phyloP scores from a whole-genome alignment of 345 rosid species.

The Capsella bursapastoris region DNA sequence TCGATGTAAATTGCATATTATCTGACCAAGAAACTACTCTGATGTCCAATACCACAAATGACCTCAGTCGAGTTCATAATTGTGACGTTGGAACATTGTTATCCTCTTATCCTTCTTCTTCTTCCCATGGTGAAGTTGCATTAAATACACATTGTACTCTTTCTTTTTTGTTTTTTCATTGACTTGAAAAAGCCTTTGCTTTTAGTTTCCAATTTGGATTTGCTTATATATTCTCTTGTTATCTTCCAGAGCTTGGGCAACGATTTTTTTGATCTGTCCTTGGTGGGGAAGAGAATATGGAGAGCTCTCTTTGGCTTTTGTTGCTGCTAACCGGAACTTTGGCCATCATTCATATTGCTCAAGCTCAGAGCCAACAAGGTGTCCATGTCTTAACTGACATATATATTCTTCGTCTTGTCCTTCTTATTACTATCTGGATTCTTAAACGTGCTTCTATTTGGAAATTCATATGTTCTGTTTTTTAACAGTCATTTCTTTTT shows the following conservation, averaged over 20 bases:
- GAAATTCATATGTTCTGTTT: not conserved
- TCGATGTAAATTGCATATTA: not conserved
- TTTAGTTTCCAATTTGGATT: not conserved
- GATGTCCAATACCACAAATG: not conserved
- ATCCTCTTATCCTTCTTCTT: not conserved
- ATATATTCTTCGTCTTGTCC: not conserved
- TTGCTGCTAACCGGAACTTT: not conserved
- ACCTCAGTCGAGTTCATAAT: not conserved
- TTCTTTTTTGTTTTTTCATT: slow-evolving; percentile 7
- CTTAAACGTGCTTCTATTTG: not conserved
- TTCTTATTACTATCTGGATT: slow-evolving; percentile 1
- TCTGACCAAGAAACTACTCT: not conserved
- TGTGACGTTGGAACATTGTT: not conserved
- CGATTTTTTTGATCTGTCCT: not conserved
- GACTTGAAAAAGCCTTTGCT: not conserved
- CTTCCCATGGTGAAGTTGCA: slow-evolving; percentile 17
- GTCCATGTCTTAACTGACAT: not conserved
- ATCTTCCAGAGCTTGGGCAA: not conserved
- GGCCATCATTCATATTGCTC: slow-evolving; percentile 23
- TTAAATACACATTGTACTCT: not conserved
- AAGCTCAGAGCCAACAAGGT: slow-evolving; percentile 50
- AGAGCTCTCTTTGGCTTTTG: slow-evolving; percentile 10
- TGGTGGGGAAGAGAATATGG: slow-evolving; percentile 24
- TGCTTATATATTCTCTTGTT: not conserved
- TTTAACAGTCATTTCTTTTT: not conserved